Evolutionary conservation across 257 asterid species (phyloP), one percentile per base, ranked within the genome.

Genomic region (Nicotiana paniculata): DNA sequence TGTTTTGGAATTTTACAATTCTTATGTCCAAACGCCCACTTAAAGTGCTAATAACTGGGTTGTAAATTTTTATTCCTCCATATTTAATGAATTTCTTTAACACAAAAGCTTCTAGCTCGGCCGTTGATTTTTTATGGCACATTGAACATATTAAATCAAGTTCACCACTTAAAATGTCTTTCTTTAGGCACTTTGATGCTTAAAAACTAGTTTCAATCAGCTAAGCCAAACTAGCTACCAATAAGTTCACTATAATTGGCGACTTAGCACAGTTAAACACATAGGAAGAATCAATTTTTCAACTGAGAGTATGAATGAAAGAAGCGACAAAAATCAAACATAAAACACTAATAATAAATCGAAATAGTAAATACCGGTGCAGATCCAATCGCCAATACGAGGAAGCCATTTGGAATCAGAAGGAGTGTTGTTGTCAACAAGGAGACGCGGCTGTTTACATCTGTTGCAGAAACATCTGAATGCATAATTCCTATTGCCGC

Each of bases 381-480:
- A 94, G 90, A 94, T 93, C 97, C 98, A 94, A 87, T 94, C 98
- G 79, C 98, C 98, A 76, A 94, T 90, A 51, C 98, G 96, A 35
- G 98, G 98, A 81, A 92, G 93, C 97, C 98, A 93, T 85, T 93
- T 95, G 81, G 97, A 93, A 88, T 93, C 93, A 77, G 92, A 87
- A 13, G 97, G 97, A 77, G 97, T 93, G 80, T 86, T 89, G 87
- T 82, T 83, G 87, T 93, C 97, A 21, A 93, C 98, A 76, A 95
- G 93, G 55, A 93, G 91, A 33, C 97, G 97, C 26, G 98, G 97
- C 88, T 93, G 97, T 86, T 93, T 95, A 86, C 97, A 93, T 70
- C 96, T 89, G 81, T 93, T 95, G 86, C 97, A 95, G 85, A 93
- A 92, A 85, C 93, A 87, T 88, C 97, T 88, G 86, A 93, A 93